Base-by-base conservation (phyloP, 164 flowering plant species). In the Tetracentron sinense region DNA sequence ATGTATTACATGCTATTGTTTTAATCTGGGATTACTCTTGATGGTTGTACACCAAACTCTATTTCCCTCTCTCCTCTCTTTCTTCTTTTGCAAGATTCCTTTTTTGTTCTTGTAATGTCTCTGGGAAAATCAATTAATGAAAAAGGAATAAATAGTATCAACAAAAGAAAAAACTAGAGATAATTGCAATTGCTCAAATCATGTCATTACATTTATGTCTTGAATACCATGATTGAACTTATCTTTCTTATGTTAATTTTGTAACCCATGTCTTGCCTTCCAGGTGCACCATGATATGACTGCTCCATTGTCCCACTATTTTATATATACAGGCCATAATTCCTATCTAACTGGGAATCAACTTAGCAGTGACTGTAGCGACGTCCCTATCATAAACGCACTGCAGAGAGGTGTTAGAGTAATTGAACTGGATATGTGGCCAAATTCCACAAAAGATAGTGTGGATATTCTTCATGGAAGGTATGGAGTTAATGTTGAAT, bases 371-470 rank as follows among this genome's bases (percentile, higher is more conserved):
- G 89, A 81, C 55, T 87, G 92, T 73, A 87, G 92, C 62, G 90
- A 87, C 67, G 81, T 65, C 6, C 92, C 92, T 11, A 85, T 87
- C 58, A 78, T 80, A 63, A 46, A 78, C 7, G 92, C 92, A 19
- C 74, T 87, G 22, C 60, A 71, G 57, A 82, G 65, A 68, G 88
- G 90, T 48, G 89, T 87, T 20, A 69, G 92, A 69, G 92, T 87
- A 12, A 85, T 87, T 70, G 89, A 87, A 62, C 70, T 87, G 76
- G 92, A 87, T 73, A 78, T 86, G 42, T 86, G 92, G 92, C 89
- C 92, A 0, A 86, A 86, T 73, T 78, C 89, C 3, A 20, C 65
- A 0, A 79, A 79, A 26, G 85, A 87, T 59, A 58, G 78, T 67
- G 78, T 87, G n/a, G 63, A 83, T 54, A 90, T 87, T 64, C 88